Base-by-base conservation (phyloP, 257 asterid genomes). In the Mentha longifolia region DNA sequence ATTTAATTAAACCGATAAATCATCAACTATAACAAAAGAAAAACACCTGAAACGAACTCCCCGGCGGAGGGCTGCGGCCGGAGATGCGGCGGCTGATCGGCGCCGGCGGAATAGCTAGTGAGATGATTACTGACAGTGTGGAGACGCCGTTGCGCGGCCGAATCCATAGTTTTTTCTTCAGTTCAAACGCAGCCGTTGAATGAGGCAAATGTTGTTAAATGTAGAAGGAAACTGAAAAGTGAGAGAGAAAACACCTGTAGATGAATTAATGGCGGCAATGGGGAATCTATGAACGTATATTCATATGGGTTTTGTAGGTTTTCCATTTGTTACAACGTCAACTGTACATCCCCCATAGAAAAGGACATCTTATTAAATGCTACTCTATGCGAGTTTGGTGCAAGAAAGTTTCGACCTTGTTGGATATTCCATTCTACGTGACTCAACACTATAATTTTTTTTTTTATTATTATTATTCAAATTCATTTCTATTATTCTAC, bases 81-180 rank as follows among this genome's bases (percentile, higher is more conserved):
- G 75, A 86, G 81, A 74, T 63, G 17, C 35, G 76, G 79, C 55
- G 77, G 72, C 16, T 65, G 80, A 56, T 61, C 69, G 11, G 12
- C 66, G 68, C 69, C 43, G 77, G 78, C n/a, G 75, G 79, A 61
- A 25, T 64, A 62, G 49, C 17, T 31, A 22, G 62, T 51, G 51
- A 87, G 75, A 62, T 87, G 93, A 50, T 71, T 79, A 43, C 46
- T 65, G 64, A 85, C 50, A 13, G 68, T 66, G 25, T 71, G 78
- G 58, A 87, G 76, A 45, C 90, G 87, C 15, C 84, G 84, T 62
- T 83, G 78, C 71, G 81, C 79, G 56, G 16, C 45, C 3, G 86
- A 72, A 65, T 77, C 86, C 81, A 77, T 77, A 33, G 12, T 41
- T 72, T 14, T 41, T 11, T 4, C 3, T 15, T 16, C 15, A 7